Evolutionary conservation across 805 yeast genomes (phyloP), one percentile per base, ranked within the genome.

Genomic region (Ogataea saltuana): DNA sequence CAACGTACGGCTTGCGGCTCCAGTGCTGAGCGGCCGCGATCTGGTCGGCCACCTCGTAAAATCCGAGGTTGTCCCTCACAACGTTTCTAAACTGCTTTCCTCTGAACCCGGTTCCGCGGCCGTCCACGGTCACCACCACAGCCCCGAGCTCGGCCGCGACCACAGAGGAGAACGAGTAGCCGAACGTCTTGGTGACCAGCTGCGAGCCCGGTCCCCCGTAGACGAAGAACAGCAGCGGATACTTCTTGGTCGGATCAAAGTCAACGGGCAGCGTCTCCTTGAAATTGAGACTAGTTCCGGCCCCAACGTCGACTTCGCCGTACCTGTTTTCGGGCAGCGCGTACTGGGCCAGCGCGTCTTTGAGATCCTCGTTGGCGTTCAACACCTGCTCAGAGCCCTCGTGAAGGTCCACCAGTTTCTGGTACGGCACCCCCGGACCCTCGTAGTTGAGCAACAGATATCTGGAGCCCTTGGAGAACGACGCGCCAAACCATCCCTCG

Each of bases 151-250:
- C 83, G 1, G 96, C 78, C 0, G 96, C 83, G 30, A 85, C 77
- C 9, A 86, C 82, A 21, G 85, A 77, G 48, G 90, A 85, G 64
- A 88, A 90, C 5, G 72, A 67, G 23, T 85, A 67, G 0, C 75
- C 59, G 56, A 80, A 88, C 11, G 68, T 59, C 49, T 85, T 80
- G 32, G 73, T 68, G 6, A 91, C 97, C 41, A 78, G 71, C 63
- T 93, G 98, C 5, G 96, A 85, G 26, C 89, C 93, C 7, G 99
- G 99, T 0, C 99, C 99, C 17, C 97, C 97, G 59, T 93, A 93
- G 4, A 89, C 89, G 60, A 75, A 89, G 61, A 93, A 91, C 45
- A 93, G 71, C 0, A 93, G 81, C 0, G 98, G 98, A 61, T 91
- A 89, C 60, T 82, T 72, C 55, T 72, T 69, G 7, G 65, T 55